Evolutionary conservation across 345 rosid genomes (phyloP), one percentile per base, ranked within the genome.

Genomic region (Syzygium grande): DNA sequence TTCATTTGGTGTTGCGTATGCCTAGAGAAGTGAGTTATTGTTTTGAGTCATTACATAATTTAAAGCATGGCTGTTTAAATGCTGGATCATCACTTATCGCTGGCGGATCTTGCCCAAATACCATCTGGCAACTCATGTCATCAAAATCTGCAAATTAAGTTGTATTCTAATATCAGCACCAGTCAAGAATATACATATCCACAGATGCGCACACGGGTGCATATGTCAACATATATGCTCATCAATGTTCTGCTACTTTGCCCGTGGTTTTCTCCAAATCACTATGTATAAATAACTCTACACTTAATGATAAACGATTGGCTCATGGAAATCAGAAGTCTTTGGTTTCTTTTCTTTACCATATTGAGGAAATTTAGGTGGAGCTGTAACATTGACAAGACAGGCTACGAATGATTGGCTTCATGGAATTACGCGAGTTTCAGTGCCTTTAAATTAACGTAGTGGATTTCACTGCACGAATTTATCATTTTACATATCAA

Each of bases 101-200:
- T 51, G 97, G 97, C 84, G 99, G 99, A 9, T 96, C 97, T 89
- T 93, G 94, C 65, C 99, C 99, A 87, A 94, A 96, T 90, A 98
- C 92, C 97, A 96, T 96, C 92, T 96, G 93, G 41, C 99, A 98
- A 84, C 99, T 98, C 95, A 95, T 95, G 89, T 96, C 98, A 68
- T 96, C 95, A 93, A 98, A 98, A 93, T 98, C 99, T 98, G 93
- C 90, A 92, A 73, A 89, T 87, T 55, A 88, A 77, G 85, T 58
- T 21, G 61, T 52, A 84, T 13, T 85, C 53, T 43, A 25, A 83
- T 85, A 27, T 52, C 54, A 84, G 46, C 46, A 54, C 25, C 86
- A 52, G 9, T 5, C 27, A 38, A 55, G 61, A 84, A 43, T 51
- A 84, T n/a, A 52, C 43, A 23, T 84, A 16, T 9, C 43, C 58